Evolutionary conservation across 1,139 yeast genomes (phyloP).

Genomic region (Citeromyces hawaiiensis): DNA sequence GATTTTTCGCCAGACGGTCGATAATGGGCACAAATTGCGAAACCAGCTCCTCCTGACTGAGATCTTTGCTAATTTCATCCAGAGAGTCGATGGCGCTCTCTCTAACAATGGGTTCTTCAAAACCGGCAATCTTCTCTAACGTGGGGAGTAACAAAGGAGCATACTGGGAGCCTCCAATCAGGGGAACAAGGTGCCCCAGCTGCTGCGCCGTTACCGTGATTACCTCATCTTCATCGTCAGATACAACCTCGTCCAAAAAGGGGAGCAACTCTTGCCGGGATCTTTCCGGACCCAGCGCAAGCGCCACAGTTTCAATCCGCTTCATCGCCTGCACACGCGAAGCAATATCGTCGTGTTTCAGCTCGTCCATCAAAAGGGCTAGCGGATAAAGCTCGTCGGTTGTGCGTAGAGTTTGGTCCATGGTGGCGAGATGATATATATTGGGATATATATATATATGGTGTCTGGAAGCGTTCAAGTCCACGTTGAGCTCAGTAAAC

Average conservation of each 20-base stretch:
- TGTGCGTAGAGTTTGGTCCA: not conserved
- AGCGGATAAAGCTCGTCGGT: conserved; percentile 74
- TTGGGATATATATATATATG: not conserved
- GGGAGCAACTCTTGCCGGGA: conserved; percentile 85
- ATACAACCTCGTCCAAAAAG: conserved; percentile 76
- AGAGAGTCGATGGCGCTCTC: conserved; percentile 88
- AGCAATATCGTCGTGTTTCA: conserved; percentile 84
- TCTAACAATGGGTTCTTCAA: conserved; percentile 96
- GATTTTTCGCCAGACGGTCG: conserved; percentile 68
- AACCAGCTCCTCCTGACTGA: conserved; percentile 55
- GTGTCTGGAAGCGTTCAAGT: no score
- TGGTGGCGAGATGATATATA: not conserved
- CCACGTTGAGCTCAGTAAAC: no score
- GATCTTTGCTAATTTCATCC: conserved; percentile 51
- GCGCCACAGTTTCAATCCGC: conserved; percentile 84
- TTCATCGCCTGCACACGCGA: conserved; percentile 93
- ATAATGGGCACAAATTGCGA: conserved; percentile 64
- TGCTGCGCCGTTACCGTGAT: conserved; percentile 88
- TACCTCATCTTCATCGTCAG: conserved; percentile 97
- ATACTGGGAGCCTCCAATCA: conserved; percentile 74
- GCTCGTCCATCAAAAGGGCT: conserved; percentile 92
- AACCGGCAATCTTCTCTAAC: conserved; percentile 78
- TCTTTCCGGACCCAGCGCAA: conserved; percentile 91
- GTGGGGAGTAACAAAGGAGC: conserved; percentile 73
- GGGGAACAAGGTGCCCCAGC: conserved; percentile 76